These are phyloP conservation scores for Ophiostoma ulmi DNA, from an alignment of 2,329 filamentous ascomycete genomes.

Conservation along the genomic window DNA sequence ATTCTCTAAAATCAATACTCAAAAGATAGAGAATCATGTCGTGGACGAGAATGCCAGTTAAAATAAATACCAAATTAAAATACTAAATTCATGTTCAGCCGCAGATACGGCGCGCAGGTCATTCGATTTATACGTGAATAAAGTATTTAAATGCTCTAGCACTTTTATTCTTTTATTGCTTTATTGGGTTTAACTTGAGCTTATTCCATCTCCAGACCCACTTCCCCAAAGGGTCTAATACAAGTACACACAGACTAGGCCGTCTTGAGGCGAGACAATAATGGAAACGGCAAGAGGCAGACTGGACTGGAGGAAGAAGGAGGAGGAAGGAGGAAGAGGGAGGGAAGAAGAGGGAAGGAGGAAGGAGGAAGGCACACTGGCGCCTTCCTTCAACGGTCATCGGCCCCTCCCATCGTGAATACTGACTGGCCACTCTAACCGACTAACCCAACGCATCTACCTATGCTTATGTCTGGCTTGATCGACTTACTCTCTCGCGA, in stretches of 20 bases:
- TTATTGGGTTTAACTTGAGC: not conserved
- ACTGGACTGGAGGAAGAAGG: no score
- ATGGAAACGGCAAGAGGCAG: not conserved
- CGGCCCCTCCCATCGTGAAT: slow-evolving; percentile 1
- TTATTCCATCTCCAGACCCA: no score
- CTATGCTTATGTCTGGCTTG: not conserved
- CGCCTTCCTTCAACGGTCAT: not conserved
- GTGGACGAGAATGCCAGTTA: not conserved
- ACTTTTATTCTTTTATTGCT: not conserved
- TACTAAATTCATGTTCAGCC: not conserved
- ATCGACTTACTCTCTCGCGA: not conserved
- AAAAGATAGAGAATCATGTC: no score
- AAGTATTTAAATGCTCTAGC: not conserved
- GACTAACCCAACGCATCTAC: not conserved
- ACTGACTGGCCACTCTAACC: not conserved
- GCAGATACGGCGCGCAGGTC: not conserved
- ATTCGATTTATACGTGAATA: not conserved
- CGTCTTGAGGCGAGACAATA: slow-evolving; percentile 8
- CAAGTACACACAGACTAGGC: not conserved
- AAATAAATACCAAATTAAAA: slow-evolving; percentile 3
- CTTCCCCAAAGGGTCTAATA: slow-evolving; percentile 8
- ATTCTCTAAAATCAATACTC: no score
- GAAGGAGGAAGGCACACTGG: not conserved
- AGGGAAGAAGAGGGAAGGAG: not conserved
- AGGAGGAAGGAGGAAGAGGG: not conserved